Evolutionary conservation across 257 asterid species (phyloP), one percentile per base, ranked within the genome.

Genomic region (Thymus quinquecostatus): DNA sequence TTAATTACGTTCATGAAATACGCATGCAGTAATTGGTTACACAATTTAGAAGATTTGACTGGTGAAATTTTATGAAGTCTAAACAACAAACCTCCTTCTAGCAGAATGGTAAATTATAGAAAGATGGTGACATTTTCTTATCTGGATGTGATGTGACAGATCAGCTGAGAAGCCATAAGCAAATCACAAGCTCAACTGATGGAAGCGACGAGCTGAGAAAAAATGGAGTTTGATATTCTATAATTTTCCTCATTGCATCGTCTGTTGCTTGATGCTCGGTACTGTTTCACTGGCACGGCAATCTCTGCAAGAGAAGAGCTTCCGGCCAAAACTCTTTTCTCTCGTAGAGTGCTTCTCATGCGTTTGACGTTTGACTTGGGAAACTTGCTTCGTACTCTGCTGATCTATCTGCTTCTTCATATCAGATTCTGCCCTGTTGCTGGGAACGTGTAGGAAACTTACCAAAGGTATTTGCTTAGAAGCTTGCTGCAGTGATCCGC

Each of bases 271-370:
- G 57, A 33, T 60, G 8, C 50, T 51, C 28, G 74, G 40, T 28
- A 75, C 75, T 60, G 86, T 78, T 59, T 81, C 81, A 66, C 63
- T 69, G 14, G 72, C 75, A 0, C 66, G 80, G 10, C 90, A 86
- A 43, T 82, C 85, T 58, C 72, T 84, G 81, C 87, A 82, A 7
- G 77, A 77, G 77, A 85, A 80, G 56, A 85, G 73, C 64, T 71
- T 85, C 62, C 79, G 83, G 72, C 87, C 71, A 11, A 87, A 68
- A 49, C 86, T 70, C 71, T 75, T 75, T 33, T 32, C 48, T 55
- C 77, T 70, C 29, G 75, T 54, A 11, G 76, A 38, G 32, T 5
- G 68, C 65, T 77, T 83, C 66, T 73, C 75, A 30, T 54, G 68
- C 75, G 73, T n/a, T 79, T 56, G 81, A 67, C 56, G 43, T 71